Conservation (phyloP, 2,329 filamentous ascomycete species). For the Aspergillus sp. region DNA sequence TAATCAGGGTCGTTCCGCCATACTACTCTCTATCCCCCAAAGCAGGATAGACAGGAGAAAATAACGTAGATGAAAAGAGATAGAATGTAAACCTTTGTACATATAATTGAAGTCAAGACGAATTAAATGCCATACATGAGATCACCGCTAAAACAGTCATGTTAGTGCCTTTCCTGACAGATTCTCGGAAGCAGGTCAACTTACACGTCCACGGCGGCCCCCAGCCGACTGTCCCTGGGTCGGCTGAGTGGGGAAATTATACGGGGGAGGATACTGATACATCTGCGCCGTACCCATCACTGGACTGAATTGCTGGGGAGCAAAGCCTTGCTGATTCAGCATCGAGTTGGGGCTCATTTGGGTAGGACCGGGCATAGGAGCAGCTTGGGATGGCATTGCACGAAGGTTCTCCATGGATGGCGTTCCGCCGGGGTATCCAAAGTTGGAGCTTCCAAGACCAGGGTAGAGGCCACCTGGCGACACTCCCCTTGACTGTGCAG, state of each 20-base stretch:
- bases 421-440: constrained; percentile 43
- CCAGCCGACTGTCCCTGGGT: constrained; percentile 45
- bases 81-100: constrained; percentile 35
- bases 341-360: constrained; percentile 44
- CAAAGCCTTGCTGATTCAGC: constrained; percentile 49
- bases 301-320: constrained; percentile 46
- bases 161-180: constrained; percentile 13
- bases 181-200: constrained; percentile 23
- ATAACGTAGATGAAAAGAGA: constrained; percentile 11
- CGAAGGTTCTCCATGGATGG: constrained; percentile 33
- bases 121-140: constrained; percentile 27
- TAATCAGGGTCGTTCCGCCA: constrained; percentile 32
- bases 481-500: constrained; percentile 44
- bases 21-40: constrained; percentile 30
- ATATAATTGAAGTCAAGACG: constrained; percentile 30
- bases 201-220: constrained; percentile 56
- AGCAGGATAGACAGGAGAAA: constrained; percentile 11
- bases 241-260: constrained; percentile 45
- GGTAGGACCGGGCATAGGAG: constrained; percentile 34
- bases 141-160: constrained; percentile 29
- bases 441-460: constrained; percentile 43
- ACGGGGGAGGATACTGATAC: constrained; percentile 56
- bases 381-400: constrained; percentile 37
- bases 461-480: constrained; percentile 47
- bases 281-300: constrained; percentile 43